A percentile compares a stretch with the other conserved stretches of the same genome.
Evolutionary conservation across 2,329 filamentous ascomycete genomes (phyloP).

Genomic region (Cercospora zeina): DNA sequence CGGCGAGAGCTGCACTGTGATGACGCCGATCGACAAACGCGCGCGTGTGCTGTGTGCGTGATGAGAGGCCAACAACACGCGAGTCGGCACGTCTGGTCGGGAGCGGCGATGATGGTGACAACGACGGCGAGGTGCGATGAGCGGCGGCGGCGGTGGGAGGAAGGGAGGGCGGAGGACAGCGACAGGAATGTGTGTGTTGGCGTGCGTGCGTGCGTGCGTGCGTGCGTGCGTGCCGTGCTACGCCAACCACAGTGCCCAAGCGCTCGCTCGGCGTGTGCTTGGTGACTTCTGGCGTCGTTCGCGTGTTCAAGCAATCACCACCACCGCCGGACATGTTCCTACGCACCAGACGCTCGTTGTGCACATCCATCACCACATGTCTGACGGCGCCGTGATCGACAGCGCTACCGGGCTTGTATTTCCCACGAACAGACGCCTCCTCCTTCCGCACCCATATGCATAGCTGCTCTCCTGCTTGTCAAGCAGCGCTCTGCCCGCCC

Average conservation of each 20-base stretch:
- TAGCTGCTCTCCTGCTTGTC: constrained; percentile 1
- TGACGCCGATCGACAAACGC: constrained; percentile 2
- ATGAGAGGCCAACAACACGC: not conserved
- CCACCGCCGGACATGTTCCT: not conserved
- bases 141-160: not conserved
- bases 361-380: not conserved
- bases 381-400: constrained; percentile 10
- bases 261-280: not conserved
- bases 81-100: not conserved
- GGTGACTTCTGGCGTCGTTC: constrained; percentile 11
- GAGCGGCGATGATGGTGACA: not conserved
- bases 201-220: not conserved
- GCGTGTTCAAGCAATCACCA: constrained; percentile 2
- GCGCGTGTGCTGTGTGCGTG: not conserved
- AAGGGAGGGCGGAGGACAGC: not conserved
- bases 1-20: constrained; percentile 9
- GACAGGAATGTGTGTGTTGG: constrained; percentile 1
- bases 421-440: constrained; percentile 11
- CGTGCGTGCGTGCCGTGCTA: not conserved
- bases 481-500: too few species aligned
- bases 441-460: not conserved
- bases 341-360: not conserved
- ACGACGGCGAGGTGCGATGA: not conserved
- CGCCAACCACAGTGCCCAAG: not conserved
- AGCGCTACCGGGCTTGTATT: constrained; percentile 14